A percentile compares a stretch with the other conserved stretches of the same genome.
phyloP scores from a whole-genome alignment of 2,329 filamentous ascomycete species.

The Bipolaris bicolor region DNA sequence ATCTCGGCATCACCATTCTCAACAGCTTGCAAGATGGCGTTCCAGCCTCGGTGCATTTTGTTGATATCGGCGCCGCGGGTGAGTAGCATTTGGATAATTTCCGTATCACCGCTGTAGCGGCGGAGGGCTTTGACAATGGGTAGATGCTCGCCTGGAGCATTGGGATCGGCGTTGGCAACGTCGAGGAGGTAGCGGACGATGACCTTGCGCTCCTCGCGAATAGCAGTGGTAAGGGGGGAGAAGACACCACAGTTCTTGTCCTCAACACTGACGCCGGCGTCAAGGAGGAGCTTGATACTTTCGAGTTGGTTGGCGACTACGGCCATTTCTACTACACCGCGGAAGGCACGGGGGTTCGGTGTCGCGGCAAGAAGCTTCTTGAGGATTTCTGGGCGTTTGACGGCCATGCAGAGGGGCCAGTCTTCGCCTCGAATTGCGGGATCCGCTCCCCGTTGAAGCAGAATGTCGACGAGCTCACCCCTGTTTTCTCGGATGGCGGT shows the following conservation, averaged over 20 bases:
- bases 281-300: constrained; percentile 68
- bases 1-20: constrained; percentile 46
- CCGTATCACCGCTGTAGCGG: constrained; percentile 63
- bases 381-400: constrained; percentile 65
- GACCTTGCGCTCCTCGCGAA: constrained; percentile 66
- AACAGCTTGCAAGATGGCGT: constrained; percentile 44
- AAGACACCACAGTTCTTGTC: constrained; percentile 77
- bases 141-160: constrained; percentile 72
- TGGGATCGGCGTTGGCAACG: constrained; percentile 67
- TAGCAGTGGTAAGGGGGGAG: constrained; percentile 70
- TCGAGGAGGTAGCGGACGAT: constrained; percentile 68
- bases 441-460: constrained; percentile 65
- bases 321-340: constrained; percentile 71
- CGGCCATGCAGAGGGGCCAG: constrained; percentile 74
- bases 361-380: constrained; percentile 63
- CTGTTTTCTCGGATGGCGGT: constrained; percentile 69
- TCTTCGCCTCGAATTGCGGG: constrained; percentile 69
- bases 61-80: constrained; percentile 71
- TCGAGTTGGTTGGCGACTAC: constrained; percentile 71
- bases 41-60: constrained; percentile 53
- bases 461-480: constrained; percentile 64
- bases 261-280: constrained; percentile 70
- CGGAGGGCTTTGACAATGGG: constrained; percentile 73
- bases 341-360: constrained; percentile 65
- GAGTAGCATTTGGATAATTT: constrained; percentile 68